Base-by-base conservation (phyloP, 345 rosid species). In the Bretschneidera sinensis region DNA sequence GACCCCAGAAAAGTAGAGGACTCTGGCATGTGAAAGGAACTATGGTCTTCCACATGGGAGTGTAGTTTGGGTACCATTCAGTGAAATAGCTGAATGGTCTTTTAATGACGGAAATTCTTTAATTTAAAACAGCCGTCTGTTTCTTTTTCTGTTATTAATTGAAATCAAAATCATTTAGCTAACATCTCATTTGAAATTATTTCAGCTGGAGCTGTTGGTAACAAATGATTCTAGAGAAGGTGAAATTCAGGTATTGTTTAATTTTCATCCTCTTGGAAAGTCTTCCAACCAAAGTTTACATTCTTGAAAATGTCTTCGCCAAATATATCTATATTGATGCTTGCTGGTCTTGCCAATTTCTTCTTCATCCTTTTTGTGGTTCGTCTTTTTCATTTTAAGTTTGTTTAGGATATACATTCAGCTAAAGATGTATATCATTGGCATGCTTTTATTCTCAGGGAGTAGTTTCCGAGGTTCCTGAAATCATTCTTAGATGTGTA, bases 401-500 rank as follows among this genome's bases (percentile, higher is more conserved):
- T 14, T 39, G 4, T 39, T 39, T 39, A 13, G 1, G 45, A 14
- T n/a, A n/a, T n/a, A n/a, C n/a, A n/a, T n/a, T n/a, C n/a, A n/a
- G n/a, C n/a, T 39, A 13, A 39, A 39, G 11, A 7, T 39, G 45
- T 39, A 39, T 4, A 39, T 51, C 53, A 16, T 49, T 39, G 34
- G 17, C 28, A 22, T 45, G 3, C 23, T 22, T 24, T 31, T 50
- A 16, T 68, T 69, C n/a, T 73, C 79, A 94, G 99, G 95, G 85
- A 24, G 65, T 90, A 48, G 72, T 88, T 73, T 70, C 95, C 39
- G 97, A 88, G 76, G 95, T 94, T 74, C 96, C 97, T 74, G 97
- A 94, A 67, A 90, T 94, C 61, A 86, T 94, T 71, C 90, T 90
- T 18, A 79, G 99, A 71, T 90, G 99, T 75, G 74, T 86, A 23